Evolutionary conservation across 1,284 basidiomycete genomes (phyloP), one percentile per base, ranked within the genome.

Genomic region (Ceratobasidium sp.): DNA sequence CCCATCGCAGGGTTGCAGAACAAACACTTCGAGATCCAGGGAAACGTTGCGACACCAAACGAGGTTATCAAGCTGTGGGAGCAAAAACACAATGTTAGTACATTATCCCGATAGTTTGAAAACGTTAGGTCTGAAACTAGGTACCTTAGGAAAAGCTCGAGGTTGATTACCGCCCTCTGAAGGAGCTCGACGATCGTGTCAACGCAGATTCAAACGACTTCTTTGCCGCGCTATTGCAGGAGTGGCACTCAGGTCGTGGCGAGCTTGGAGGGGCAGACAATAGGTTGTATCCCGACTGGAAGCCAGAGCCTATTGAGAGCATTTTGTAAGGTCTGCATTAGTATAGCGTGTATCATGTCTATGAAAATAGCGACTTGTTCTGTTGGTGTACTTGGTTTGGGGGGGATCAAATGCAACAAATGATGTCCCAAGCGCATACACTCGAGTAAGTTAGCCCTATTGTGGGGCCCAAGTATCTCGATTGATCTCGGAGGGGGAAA

Each of bases 81-180:
- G 36, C 27, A 62, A 45, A 72, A 72, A 47, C 69, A 72, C 47
- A 62, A 72, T 24, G 69, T 72, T 8, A 72, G 57, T 72, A 15
- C 27, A 14, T 17, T 41, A 22, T n/a, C n/a, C n/a, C n/a, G n/a
- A n/a, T n/a, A n/a, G n/a, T 24, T 11, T 27, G 17, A 27, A 50
- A 3, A 14, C 36, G n/a, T 62, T 0, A n/a, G 27, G 50, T n/a
- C 27, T n/a, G 22, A 14, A 17, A 8, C 57, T 33, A 50, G 50
- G 11, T 41, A 41, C 11, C 36, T n/a, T 45, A 72, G 69, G 57
- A 33, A 11, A 72, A 72, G 31, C 54, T 72, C 27, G 24, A 60
- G 45, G 57, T 72, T 1, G 57, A 72, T 2, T 62, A 33, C 15
- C 69, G 47, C 24, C 69, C 57, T 3, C 9, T 62, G 14, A 51